Conservation (phyloP, 257 asterid species). For the Parsonsia alboflavescens region DNA sequence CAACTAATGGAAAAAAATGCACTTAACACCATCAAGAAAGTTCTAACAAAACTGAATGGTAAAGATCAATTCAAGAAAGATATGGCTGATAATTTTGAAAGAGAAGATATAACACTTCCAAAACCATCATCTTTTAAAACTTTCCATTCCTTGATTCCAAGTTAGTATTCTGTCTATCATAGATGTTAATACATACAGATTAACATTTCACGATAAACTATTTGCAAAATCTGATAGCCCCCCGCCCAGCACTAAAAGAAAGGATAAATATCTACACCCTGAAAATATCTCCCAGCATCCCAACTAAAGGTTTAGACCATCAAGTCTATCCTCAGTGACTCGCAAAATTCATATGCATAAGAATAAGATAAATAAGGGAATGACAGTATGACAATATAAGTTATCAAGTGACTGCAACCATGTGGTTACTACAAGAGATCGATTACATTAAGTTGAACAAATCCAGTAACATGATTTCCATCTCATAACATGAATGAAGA, state of each 20-base stretch:
- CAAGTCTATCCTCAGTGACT: neutral
- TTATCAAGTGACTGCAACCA: conserved; percentile 7
- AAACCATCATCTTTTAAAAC: neutral
- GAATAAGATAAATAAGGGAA: neutral
- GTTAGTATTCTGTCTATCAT: neutral
- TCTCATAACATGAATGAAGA: neutral
- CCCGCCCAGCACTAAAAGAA: neutral
- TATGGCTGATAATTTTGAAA: neutral
- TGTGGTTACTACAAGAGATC: neutral
- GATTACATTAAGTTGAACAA: neutral
- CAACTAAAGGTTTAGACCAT: neutral
- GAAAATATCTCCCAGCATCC: neutral
- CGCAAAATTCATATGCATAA: neutral
- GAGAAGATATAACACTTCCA: neutral
- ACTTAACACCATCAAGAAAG: neutral
- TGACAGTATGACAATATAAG: neutral
- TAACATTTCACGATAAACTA: neutral
- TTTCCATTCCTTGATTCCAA: neutral
- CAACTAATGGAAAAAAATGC: neutral
- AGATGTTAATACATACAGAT: neutral
- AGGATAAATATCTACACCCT: neutral
- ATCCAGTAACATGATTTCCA: neutral
- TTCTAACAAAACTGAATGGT: neutral
- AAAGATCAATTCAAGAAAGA: neutral
- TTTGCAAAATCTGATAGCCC: neutral